Base-by-base conservation (phyloP, 2,329 filamentous ascomycete genomes). In the Simplicillium aogashimaense region DNA sequence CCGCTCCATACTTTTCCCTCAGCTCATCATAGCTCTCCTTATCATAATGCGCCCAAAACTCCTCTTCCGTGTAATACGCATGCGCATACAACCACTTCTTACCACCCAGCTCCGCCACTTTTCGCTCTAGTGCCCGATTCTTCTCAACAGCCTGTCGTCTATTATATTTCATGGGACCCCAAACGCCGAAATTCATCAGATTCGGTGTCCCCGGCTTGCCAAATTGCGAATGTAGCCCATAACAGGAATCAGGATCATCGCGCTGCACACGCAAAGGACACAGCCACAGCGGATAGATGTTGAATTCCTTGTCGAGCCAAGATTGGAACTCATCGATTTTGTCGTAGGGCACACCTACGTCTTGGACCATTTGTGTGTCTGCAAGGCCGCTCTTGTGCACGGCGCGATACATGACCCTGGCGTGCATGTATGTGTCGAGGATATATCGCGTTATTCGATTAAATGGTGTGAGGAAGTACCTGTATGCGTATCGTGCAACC, bases 71-170 rank as follows among this genome's bases (percentile, higher is more conserved):
- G 54, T 83, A 83, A 56, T 79, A 84, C 0, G 77, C 75, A 42
- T 84, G 79, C 1, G 79, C 78, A 46, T 86, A 86, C 1, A 86
- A 59, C 65, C 78, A 83, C 58, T 84, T 84, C 64, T 76, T 78
- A 6, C 81, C 81, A 3, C 72, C 66, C 7, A 81, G 64, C 18
- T 73, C 69, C 8, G 67, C 66, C 0, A 83, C 65, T 40, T 72
- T 75, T 8, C 64, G 59, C 57, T 85, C 81, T 1, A 86, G 62
- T 1, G 65, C 66, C 1, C 76, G 69, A 54, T 85, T 85, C 37
- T 66, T 61, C 1, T 52, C 49, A 8, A 82, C 61, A 38, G 74
- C 74, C 9, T 65, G 58, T 2, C 64, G 54, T 3, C 66, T 60
- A 20, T 63, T 56, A 3, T 52, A 54, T 3, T 65, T 59, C 0